phyloP scores from a whole-genome alignment of 352 stramenopile species.

The Hyphochytrium catenoides region DNA sequence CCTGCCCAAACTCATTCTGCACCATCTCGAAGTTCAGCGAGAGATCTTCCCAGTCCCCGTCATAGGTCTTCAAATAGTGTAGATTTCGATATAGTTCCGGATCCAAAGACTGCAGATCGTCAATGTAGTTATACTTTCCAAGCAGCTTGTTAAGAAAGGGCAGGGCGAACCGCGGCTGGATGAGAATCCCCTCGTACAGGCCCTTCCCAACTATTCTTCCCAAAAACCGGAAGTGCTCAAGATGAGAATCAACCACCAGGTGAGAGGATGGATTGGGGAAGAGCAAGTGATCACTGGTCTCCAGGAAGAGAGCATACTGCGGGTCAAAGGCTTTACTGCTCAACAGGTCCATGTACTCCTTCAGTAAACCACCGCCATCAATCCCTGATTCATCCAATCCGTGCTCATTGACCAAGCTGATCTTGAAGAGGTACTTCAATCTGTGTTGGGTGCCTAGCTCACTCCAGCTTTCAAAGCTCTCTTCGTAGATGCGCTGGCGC shows the following conservation, averaged over 20 bases:
- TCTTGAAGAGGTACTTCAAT: constrained; percentile 70
- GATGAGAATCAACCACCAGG: constrained; percentile 27
- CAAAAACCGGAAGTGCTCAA: constrained; percentile 82
- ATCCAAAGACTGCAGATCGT: constrained; percentile 81
- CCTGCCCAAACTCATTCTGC: constrained; percentile 38
- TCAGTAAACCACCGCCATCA: constrained; percentile 90
- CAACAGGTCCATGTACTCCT: constrained; percentile 82
- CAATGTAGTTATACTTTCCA: constrained; percentile 52
- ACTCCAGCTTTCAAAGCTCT: constrained; percentile 60
- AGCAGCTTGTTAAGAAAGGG: constrained; percentile 93
- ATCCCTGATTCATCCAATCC: constrained; percentile 82
- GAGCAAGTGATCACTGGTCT: constrained; percentile 49
- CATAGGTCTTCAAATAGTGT: constrained; percentile 83
- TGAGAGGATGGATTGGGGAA: constrained; percentile 78
- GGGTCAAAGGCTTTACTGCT: constrained; percentile 65
- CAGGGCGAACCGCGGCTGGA: constrained; percentile 85
- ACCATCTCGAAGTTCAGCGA: constrained; percentile 81
- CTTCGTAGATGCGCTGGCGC: constrained; percentile 57
- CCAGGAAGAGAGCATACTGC: constrained; percentile 61
- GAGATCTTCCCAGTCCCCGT: constrained; percentile 65
- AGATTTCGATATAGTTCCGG: constrained; percentile 80
- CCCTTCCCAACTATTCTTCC: constrained; percentile 84
- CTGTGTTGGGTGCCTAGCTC: constrained; percentile 24
- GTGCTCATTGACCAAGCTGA: constrained; percentile 76
- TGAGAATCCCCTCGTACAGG: constrained; percentile 83